Base-by-base conservation (phyloP, 805 yeast species). In the Ogataea nakhonphanomensis region DNA sequence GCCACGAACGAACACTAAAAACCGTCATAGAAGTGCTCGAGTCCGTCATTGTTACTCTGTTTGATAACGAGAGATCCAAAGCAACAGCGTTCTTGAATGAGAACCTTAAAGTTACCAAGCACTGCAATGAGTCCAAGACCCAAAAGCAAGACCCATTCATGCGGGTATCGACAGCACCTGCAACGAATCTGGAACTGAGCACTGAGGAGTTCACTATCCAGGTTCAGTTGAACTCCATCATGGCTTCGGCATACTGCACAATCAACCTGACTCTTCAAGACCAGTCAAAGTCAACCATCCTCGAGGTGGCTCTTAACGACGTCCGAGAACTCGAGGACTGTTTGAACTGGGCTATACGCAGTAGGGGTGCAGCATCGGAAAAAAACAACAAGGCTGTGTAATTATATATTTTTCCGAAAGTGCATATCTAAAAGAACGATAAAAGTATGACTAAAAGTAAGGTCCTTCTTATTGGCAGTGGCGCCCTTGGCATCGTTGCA, bases 401-500 rank as follows among this genome's bases (percentile, higher is more conserved):
- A 17, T 4, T 4, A 17, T 17, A 17, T 17, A 17, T 3, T 17
- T 17, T 17, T 17, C 20, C 20, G 5, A 5, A 5, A 4, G 20
- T 17, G 20, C 20, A 17, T 17, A 17, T 17, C 20, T 17, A 17
- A 5, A 17, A 4, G 20, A 17, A 17, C 20, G 20, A 3, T 17
- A 17, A 17, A 17, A 17, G 20, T 17, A 24, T 25, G 15, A n/a
- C n/a, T 25, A 35, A 49, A 49, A 44, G 49, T 59, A 59, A 65
- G 41, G 79, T 80, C 5, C 64, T 85, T n/a, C 66, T 85, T 8
- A 71, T 86, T 24, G 95, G 95, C 4, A 73, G 86, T 4, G 95
- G 95, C 5, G 95, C 95, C 13, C 85, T 87, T 3, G 95, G 95
- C 15, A 69, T 84, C 5, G 76, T 86, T n/a, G 79, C 82, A 2